These are phyloP conservation scores for Trichophyton rubrum DNA, from an alignment of 2,329 filamentous ascomycete species.

Conservation along the genomic window DNA sequence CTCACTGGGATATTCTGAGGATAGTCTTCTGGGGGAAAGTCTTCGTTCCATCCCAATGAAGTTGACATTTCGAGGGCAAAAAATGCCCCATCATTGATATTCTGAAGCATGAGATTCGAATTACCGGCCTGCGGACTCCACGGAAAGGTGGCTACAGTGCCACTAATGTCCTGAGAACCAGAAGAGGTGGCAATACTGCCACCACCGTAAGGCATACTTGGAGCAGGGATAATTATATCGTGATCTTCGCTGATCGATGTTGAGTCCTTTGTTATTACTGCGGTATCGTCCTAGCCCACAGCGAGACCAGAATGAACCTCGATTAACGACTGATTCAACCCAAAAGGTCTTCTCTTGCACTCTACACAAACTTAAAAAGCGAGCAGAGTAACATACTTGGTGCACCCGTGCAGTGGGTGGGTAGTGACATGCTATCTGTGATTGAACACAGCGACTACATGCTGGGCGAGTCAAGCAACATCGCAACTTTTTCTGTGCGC, in stretches of 20 bases:
- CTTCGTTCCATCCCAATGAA: not conserved
- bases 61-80: not conserved
- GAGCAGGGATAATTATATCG: not conserved
- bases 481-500: slow-evolving; percentile 2
- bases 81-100: not conserved
- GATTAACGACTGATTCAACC: not conserved
- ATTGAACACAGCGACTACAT: slow-evolving; percentile 3
- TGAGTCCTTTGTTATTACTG: not conserved
- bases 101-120: not conserved
- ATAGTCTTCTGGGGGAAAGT: not conserved
- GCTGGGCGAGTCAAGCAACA: slow-evolving; percentile 1
- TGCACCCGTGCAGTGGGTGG: not conserved
- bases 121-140: not conserved
- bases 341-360: not conserved
- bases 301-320: not conserved
- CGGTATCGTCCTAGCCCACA: not conserved
- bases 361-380: not conserved
- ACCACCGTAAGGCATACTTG: not conserved
- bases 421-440: slow-evolving; percentile 1
- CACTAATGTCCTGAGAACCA: not conserved
- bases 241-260: not conserved
- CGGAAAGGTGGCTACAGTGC: not conserved
- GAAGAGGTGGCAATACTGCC: not conserved
- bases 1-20: not conserved
- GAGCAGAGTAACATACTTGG: not conserved